A percentile compares a stretch with the other conserved stretches of the same genome.
These are phyloP conservation scores for Aspergillus nomiae DNA, from an alignment of 2,329 filamentous ascomycete genomes.

Conservation along the genomic window DNA sequence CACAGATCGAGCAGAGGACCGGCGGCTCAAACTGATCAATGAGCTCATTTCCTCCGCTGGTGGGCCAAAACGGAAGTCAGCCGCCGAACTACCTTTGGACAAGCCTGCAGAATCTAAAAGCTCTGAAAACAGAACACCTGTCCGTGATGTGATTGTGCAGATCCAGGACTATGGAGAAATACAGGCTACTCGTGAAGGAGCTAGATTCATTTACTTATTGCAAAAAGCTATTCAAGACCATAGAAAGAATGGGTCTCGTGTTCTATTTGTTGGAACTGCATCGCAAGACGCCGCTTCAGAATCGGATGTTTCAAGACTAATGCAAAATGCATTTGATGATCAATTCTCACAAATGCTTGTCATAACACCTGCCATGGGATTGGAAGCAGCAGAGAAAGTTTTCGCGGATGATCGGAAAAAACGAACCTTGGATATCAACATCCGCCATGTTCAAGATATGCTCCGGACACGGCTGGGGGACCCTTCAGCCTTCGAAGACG, in stretches of 20 bases:
- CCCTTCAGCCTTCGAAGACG: slow-evolving; percentile 32
- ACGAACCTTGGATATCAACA: slow-evolving; percentile 59
- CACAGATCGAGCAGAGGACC: slow-evolving; percentile 29
- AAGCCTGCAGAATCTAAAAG: slow-evolving; percentile 7
- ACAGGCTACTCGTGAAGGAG: slow-evolving; percentile 67
- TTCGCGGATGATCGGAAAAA: slow-evolving; percentile 53
- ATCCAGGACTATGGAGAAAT: slow-evolving; percentile 82
- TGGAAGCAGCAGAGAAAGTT: slow-evolving; percentile 38
- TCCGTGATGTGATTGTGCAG: slow-evolving; percentile 67
- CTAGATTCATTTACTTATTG: slow-evolving; percentile 69
- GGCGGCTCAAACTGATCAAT: slow-evolving; percentile 38
- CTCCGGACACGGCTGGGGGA: slow-evolving; percentile 46
- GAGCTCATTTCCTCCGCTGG: slow-evolving; percentile 34
- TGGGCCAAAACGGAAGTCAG: slow-evolving; percentile 11
- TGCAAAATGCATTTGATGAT: slow-evolving; percentile 50
- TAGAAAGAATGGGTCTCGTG: slow-evolving; percentile 69
- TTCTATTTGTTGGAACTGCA: slow-evolving; percentile 80
- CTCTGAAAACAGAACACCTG: slow-evolving; percentile 13
- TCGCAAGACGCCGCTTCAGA: slow-evolving; percentile 48
- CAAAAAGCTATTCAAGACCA: slow-evolving; percentile 71
- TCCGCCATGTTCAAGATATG: slow-evolving; percentile 67
- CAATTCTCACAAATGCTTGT: slow-evolving; percentile 56
- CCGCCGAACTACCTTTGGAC: slow-evolving; percentile 12
- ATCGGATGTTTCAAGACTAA: slow-evolving; percentile 46
- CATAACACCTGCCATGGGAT: slow-evolving; percentile 52